Conservation (phyloP, 495 filamentous ascomycete genomes). For the Penicillium malachiteum region DNA sequence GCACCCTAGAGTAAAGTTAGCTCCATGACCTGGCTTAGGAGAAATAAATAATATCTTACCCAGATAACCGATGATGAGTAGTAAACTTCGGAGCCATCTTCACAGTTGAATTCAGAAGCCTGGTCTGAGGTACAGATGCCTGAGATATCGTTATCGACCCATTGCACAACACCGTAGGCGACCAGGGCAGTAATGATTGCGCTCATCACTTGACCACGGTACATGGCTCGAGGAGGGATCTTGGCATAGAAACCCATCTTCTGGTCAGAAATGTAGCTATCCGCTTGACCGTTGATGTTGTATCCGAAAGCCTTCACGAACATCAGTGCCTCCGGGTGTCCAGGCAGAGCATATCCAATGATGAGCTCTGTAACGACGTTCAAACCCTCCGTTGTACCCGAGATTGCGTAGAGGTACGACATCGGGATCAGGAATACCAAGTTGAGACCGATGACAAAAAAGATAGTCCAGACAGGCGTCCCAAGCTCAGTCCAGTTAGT, state of each 20-base stretch:
- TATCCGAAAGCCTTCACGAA: slow-evolving; percentile 1
- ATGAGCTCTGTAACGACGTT: slow-evolving; percentile 1
- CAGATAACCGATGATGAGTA: background rate
- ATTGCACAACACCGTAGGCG: background rate
- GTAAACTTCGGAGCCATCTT: background rate
- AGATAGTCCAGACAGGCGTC: background rate
- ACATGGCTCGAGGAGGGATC: background rate
- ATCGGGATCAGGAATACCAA: background rate
- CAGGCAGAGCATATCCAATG: background rate
- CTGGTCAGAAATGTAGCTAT: background rate
- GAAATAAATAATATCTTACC: background rate
- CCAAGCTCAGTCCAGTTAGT: background rate
- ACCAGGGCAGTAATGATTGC: background rate
- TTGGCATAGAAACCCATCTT: slow-evolving; percentile 1
- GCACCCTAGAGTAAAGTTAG: background rate
- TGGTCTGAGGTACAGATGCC: background rate
- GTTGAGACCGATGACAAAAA: background rate
- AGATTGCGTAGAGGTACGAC: background rate
- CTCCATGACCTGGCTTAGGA: background rate
- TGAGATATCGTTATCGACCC: background rate
- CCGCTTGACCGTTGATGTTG: background rate
- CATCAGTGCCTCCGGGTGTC: background rate
- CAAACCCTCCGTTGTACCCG: background rate
- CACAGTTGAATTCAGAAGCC: background rate
- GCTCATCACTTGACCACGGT: slow-evolving; percentile 1